Base-by-base conservation (phyloP, 2,329 filamentous ascomycete genomes). In the Aspergillus persii region DNA sequence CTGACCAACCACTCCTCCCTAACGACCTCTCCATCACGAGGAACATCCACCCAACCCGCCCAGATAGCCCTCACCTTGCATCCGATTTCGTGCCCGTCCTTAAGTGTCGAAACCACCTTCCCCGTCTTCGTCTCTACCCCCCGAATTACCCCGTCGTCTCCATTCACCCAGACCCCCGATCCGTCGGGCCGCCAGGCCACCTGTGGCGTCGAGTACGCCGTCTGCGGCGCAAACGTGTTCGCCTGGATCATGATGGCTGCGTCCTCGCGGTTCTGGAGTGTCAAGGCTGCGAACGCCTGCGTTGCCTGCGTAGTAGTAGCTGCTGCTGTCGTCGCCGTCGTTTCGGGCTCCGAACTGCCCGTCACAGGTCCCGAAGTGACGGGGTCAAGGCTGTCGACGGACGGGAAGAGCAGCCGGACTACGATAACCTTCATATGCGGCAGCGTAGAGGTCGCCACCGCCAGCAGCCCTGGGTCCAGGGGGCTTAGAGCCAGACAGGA, bases 391-490 rank as follows among this genome's bases (percentile, higher is more conserved):
- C 29, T 59, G 26, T 57, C 57, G 6, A 41, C 33, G 39, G 66
- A 67, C 8, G 84, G 84, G 54, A 86, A 78, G 11, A 87, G 72
- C 8, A 87, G 74, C 8, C 82, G 81, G 49, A 85, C 81, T 41
- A 88, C 78, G 30, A 88, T 78, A 4, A 88, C 71, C 65, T 87
- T 88, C 82, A 88, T 84, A 63, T 86, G 81, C 2, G 86, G 86
- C 1, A 85, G 77, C 1, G 83, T 80, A 2, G 83, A 86, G 0
- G 86, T 87, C 9, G 84, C 85, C 6, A 88, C 78, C 1, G 86
- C 86, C 1, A 86, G 63, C 1, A 88, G 68, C 3, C 77, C 77
- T 1, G 81, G 74, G 64, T 88, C 82, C 2, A 74, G 78, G 0
- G 86, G 86, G 58, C 78, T 84, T 1, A 84, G 68, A 8, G 83